Conservation (phyloP, 306 rosid genomes). For the Oxytropis ochrocephala region DNA sequence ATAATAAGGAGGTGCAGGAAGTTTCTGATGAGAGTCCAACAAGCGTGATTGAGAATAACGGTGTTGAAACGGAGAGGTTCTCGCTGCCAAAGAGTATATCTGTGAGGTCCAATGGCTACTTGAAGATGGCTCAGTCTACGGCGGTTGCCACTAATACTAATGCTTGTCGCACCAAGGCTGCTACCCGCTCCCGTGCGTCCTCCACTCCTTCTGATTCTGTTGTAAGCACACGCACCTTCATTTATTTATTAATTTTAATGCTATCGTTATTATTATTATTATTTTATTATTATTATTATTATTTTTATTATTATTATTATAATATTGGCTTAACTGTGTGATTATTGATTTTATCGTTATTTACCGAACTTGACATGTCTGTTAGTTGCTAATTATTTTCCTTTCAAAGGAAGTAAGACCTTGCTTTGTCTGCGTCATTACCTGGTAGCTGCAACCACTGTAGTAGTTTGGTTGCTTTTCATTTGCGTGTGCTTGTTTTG, state of each 20-base stretch:
- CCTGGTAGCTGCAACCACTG: slow-evolving; percentile 38
- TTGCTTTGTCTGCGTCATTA: slow-evolving; percentile 39
- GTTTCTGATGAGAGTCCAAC: slow-evolving; percentile 54
- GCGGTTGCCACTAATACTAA: slow-evolving; percentile 20
- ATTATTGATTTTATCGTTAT: slow-evolving; percentile 36
- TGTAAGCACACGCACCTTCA: slow-evolving; percentile 38
- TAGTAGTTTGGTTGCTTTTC: slow-evolving; percentile 21
- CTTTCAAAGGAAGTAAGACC: slow-evolving; percentile 35
- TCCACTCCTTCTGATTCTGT: slow-evolving; percentile 41
- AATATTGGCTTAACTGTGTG: background rate
- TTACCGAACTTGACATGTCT: slow-evolving; percentile 32
- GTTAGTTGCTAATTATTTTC: slow-evolving; percentile 28
- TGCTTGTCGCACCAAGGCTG: slow-evolving; percentile 36
- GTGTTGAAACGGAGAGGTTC: slow-evolving; percentile 50
- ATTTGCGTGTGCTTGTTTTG: slow-evolving; percentile 27
- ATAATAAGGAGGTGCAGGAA: slow-evolving; percentile 23
- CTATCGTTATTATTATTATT: background rate
- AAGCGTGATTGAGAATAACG: slow-evolving; percentile 49
- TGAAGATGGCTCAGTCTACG: slow-evolving; percentile 45
- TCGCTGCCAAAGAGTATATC: slow-evolving; percentile 91
- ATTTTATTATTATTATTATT: background rate
- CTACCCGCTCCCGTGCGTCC: slow-evolving; percentile 44
- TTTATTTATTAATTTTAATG: background rate
- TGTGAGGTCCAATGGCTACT: slow-evolving; percentile 77
- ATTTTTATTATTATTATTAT: background rate